Base-by-base conservation (phyloP, 352 stramenopile species). In the Pythium sukuiense region DNA sequence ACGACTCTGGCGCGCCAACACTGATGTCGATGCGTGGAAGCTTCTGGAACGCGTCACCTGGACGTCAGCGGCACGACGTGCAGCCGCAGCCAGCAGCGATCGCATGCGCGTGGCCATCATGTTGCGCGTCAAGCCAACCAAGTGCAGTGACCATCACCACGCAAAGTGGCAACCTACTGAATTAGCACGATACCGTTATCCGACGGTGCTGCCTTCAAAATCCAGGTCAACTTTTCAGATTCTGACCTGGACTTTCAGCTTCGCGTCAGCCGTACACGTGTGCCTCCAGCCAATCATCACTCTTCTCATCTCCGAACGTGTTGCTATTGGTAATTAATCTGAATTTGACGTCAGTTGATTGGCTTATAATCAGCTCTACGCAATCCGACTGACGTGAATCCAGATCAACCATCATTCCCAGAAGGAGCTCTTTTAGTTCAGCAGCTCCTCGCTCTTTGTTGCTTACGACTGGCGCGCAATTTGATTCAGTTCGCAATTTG, bases 1-100 rank as follows among this genome's bases (percentile, higher is more conserved):
- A 65, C 85, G 86, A 14, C 70, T 74, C 60, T 77, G 73, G 11
- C 83, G 78, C 35, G 81, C 81, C 20, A 76, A 41, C 7, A 60
- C 60, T 11, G 69, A 32, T 24, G 63, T 14, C 18, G 81, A 89
- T 1, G 70, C 78, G 50, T 87, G 81, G 35, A 92, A 64, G 11
- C 45, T 56, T 32, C 74, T 70, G 32, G 58, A 56, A 43, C n/a
- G 45, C 43, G 54, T 6, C 32, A 58, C 26, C 33, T 27, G 55
- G 13, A 20, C 43, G 1, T 26, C 37, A 6, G 32, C 13, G 13
- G 61, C 37, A 29, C 37, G 67, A 41, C 43, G 58, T 55, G 35
- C 65, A 13, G 55, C 37, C 41, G 50, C 14, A 30, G 59, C 14
- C 20, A 68, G 35, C 30, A 69, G 6, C 55, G 55, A 39, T 29